Percentiles rank a stretch among this genome's conserved stretches.
Evolutionary conservation across 1,139 yeast genomes (phyloP).

Genomic region (Lodderomyces oxycetoniae): DNA sequence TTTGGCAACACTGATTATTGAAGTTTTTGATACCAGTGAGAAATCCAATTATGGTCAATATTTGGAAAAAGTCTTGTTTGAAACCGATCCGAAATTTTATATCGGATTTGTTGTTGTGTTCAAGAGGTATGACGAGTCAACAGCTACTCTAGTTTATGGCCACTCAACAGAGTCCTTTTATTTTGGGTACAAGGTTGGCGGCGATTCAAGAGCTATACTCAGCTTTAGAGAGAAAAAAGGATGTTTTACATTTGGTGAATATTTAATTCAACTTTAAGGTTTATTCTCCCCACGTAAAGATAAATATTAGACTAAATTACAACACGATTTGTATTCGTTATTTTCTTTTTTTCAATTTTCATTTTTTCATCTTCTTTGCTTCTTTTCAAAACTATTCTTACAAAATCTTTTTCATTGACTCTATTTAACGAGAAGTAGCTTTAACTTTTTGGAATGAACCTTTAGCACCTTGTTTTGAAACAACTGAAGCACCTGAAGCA

Average conservation of each 20-base stretch:
- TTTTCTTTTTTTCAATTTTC: neutral
- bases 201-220: constrained; percentile 22
- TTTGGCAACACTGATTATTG: constrained; percentile 29
- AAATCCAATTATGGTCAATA: constrained; percentile 6
- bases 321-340: constrained; percentile 1
- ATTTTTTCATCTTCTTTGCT: neutral
- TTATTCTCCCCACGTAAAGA: too few relatives aligned
- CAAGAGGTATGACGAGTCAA: too few relatives aligned
- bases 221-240: constrained; percentile 23
- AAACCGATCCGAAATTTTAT: constrained; percentile 15
- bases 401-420: too few relatives aligned
- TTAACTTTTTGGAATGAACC: constrained; percentile 96
- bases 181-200: constrained; percentile 29
- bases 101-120: constrained; percentile 29
- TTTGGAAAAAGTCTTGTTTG: constrained; percentile 12
- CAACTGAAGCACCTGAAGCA: constrained; percentile 60
- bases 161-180: constrained; percentile 44
- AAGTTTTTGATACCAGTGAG: constrained; percentile 9
- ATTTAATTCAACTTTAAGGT: too few relatives aligned
- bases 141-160: constrained; percentile 29
- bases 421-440: constrained; percentile 87
- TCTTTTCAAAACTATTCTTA: neutral
- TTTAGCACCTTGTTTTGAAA: constrained; percentile 83
- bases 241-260: constrained; percentile 35
- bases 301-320: constrained; percentile 15